Evolutionary conservation across 192 early-diverging fungal species (phyloP).

Genomic region (Borealophlyctis nickersoniae): DNA sequence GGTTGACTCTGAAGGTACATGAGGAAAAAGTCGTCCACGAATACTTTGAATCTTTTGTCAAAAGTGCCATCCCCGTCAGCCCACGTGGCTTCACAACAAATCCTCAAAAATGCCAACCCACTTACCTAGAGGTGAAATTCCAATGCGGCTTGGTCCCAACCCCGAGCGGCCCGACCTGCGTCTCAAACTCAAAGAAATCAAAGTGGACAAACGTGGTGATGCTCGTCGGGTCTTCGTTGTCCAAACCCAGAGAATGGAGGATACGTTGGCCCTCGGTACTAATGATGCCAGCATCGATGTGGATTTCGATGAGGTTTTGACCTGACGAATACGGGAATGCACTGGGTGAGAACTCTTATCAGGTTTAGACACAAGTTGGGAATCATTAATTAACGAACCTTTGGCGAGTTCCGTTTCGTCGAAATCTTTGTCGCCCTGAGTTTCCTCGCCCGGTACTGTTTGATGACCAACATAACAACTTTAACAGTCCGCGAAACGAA

Average conservation of each 20-base stretch:
- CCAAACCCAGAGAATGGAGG: slow-evolving; percentile 27
- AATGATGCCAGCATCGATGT: slow-evolving; percentile 42
- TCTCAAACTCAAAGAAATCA: slow-evolving; percentile 64
- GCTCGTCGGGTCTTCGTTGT: slow-evolving; percentile 8
- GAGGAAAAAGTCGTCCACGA: slow-evolving; percentile 57
- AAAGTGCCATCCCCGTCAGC: slow-evolving; percentile 4
- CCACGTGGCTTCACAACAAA: background rate
- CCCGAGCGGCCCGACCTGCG: slow-evolving; percentile 43
- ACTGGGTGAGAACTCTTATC: too few relatives aligned
- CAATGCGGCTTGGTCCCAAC: slow-evolving; percentile 36
- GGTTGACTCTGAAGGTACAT: slow-evolving; percentile 51
- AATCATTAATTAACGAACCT: slow-evolving; percentile 15
- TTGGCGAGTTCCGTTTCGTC: slow-evolving; percentile 45
- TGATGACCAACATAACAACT: too few relatives aligned
- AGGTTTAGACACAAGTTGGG: background rate
- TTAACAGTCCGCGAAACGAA: slow-evolving; percentile 9
- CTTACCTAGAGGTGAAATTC: slow-evolving; percentile 28
- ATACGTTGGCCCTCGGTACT: slow-evolving; percentile 30
- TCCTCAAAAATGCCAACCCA: background rate
- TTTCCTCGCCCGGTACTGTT: too few relatives aligned
- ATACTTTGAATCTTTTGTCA: slow-evolving; percentile 39
- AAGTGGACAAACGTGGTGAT: slow-evolving; percentile 44
- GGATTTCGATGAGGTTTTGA: slow-evolving; percentile 49
- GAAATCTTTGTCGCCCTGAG: slow-evolving; percentile 32
- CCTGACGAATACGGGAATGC: slow-evolving; percentile 16